Evolutionary conservation across 257 asterid species (phyloP), one percentile per base, ranked within the genome.

Genomic region (Fraxinus excelsior): DNA sequence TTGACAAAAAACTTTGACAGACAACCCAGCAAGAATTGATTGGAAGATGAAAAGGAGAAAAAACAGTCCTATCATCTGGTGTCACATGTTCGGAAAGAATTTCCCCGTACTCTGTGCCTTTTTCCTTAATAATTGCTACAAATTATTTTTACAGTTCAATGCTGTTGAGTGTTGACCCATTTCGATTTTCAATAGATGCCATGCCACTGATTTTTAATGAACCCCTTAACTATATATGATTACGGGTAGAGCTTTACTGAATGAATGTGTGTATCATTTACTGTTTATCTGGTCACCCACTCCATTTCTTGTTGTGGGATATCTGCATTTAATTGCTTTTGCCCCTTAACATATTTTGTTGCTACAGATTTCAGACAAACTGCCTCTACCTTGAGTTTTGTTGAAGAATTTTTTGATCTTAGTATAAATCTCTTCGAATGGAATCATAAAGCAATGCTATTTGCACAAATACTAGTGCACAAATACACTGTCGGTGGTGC

Each of bases 241-340:
- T 62, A 62, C 3, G 65, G 6, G 65, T 56, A n/a, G 65, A 56
- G 65, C n/a, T 56, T 56, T 62, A 26, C 32, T 26, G 14, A 62
- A 58, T 58, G 16, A 26, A 62, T 26, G 35, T 23, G 68, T 5
- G 68, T 62, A 3, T 62, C 34, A 62, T 62, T 26, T 26, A 62
- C 28, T 62, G 68, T 62, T 62, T 5, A 23, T 62, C 68, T 26
- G 68, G 68, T 62, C 34, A 62, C 68, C 68, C 68, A 62, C 68
- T 62, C n/a, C 68, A 62, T 62, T 62, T 9, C 68, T 62, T 25
- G 35, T 26, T 26, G 35, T 62, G 68, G 71, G 67, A 46, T 78
- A 67, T 74, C 79, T 75, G 74, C 79, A 75, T 82, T 75, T 82
- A 75, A 31, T 79, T 65, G 62, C 51, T 75, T 67, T 71, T 65